Percentiles rank a stretch among this genome's conserved stretches.
phyloP scores from a whole-genome alignment of 768 basidiomycete species.

The Kwoniella sp. region DNA sequence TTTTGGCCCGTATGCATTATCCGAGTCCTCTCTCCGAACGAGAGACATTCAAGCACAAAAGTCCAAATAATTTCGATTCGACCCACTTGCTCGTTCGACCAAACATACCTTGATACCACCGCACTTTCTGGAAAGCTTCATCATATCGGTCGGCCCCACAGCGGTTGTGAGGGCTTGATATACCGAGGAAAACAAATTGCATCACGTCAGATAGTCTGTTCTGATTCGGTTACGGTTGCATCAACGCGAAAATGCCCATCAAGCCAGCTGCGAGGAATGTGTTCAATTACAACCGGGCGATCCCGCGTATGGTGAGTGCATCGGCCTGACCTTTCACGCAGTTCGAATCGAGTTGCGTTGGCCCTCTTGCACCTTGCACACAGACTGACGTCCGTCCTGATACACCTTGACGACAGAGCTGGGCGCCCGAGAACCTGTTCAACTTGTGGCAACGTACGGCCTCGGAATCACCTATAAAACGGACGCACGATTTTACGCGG shows the following conservation, averaged over 20 bases:
- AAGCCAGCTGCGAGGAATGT: slow-evolving; percentile 45
- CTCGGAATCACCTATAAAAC: slow-evolving; percentile 46
- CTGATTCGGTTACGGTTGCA: background rate
- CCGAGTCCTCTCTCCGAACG: background rate
- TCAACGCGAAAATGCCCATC: slow-evolving; percentile 40
- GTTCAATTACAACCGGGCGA: slow-evolving; percentile 51
- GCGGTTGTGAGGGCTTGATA: too few species aligned
- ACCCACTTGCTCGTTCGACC: too few species aligned
- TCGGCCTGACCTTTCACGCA: too few species aligned
- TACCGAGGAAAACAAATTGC: too few species aligned
- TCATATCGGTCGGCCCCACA: too few species aligned
- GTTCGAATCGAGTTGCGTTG: too few species aligned
- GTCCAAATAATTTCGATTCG: too few species aligned
- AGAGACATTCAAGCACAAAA: background rate
- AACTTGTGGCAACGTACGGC: slow-evolving; percentile 80
- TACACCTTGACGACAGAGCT: slow-evolving; percentile 65
- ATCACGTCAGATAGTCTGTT: background rate
- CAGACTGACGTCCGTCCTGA: background rate
- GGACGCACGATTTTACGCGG: slow-evolving; percentile 65
- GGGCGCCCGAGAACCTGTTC: slow-evolving; percentile 84
- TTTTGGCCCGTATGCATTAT: background rate
- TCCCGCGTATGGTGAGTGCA: slow-evolving; percentile 54
- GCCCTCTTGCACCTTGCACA: too few species aligned
- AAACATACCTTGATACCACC: too few species aligned
- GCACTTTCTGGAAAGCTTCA: too few species aligned